Conservation (phyloP, 106 monocot species). For the Dendrobium chrysotoxum region DNA sequence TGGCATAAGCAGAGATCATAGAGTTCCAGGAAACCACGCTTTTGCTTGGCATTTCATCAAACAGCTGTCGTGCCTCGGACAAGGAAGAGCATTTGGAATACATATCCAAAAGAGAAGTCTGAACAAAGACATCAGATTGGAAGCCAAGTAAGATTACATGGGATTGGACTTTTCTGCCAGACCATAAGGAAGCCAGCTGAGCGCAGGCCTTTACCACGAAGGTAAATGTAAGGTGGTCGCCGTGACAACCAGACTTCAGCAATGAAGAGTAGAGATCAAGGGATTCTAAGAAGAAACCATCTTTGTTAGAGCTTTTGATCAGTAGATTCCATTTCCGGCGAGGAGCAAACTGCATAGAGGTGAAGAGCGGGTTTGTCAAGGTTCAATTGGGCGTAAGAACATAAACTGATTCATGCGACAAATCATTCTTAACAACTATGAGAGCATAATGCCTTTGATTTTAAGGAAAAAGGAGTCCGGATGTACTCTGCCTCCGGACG, state of each 20-base stretch:
- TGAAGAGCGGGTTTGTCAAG: not conserved
- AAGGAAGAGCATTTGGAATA: conserved; percentile 31
- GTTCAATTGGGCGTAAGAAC: too few species aligned
- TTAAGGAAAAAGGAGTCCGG: too few species aligned
- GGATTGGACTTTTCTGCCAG: conserved; percentile 34
- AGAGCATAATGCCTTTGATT: too few species aligned
- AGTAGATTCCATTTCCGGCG: conserved; percentile 25
- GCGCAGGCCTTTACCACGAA: conserved; percentile 41
- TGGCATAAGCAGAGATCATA: conserved; percentile 32
- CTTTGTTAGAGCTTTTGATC: conserved; percentile 21
- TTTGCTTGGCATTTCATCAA: conserved; percentile 46
- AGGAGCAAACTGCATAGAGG: not conserved
- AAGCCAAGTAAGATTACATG: conserved; percentile 25
- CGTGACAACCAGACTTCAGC: conserved; percentile 16
- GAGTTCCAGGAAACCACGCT: conserved; percentile 50
- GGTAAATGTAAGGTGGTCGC: conserved; percentile 34
- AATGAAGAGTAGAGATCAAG: conserved; percentile 38
- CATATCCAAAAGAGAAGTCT: conserved; percentile 45
- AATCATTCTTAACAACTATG: too few species aligned
- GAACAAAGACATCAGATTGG: conserved; percentile 23
- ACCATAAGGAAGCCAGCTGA: conserved; percentile 8
- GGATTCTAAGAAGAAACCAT: conserved; percentile 26
- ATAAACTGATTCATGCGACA: too few species aligned
- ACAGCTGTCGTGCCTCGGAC: conserved; percentile 16
- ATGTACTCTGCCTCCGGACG: too few species aligned